phyloP scores from a whole-genome alignment of 2,329 filamentous ascomycete species.

The Penicillium olsonii region DNA sequence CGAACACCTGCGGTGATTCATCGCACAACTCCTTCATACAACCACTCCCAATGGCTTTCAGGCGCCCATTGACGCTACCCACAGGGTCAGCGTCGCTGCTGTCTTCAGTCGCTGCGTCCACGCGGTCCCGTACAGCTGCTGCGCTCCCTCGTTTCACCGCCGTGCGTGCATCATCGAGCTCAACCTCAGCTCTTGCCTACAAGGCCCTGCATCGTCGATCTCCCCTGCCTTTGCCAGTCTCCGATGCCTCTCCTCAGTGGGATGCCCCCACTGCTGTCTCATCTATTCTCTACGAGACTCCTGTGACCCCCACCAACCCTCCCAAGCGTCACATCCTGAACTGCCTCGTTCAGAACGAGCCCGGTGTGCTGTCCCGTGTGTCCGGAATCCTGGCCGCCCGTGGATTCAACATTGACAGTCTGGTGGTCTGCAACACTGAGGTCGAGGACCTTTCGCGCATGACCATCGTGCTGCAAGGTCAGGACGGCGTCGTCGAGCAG shows the following conservation, averaged over 20 bases:
- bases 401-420: conserved; percentile 98
- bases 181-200: conserved; percentile 93
- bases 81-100: conserved; percentile 34
- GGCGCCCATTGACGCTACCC: conserved; percentile 38
- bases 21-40: conserved; percentile 21
- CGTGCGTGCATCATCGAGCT: conserved; percentile 52
- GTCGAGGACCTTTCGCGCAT: conserved; percentile 95
- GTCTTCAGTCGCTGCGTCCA: conserved; percentile 25
- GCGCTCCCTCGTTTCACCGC: conserved; percentile 34
- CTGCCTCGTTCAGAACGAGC: conserved; percentile 98
- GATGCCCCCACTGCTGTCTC: conserved; percentile 90
- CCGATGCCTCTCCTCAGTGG: conserved; percentile 76
- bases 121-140: conserved; percentile 30
- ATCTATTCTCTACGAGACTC: conserved; percentile 98
- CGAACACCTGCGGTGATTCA: conserved; percentile 29
- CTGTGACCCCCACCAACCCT: conserved; percentile 76
- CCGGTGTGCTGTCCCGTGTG: conserved; percentile 92
- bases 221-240: conserved; percentile 76
- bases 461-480: conserved; percentile 96
- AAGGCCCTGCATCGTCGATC: conserved; percentile 93
- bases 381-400: conserved; percentile 94
- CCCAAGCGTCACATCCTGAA: conserved; percentile 96
- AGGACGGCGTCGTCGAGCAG: conserved; percentile 97
- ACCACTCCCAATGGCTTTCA: conserved; percentile 39
- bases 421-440: conserved; percentile 97